Percentiles rank a stretch among this genome's conserved stretches.
Conservation (phyloP, 78 protist species). For the Dictyostelium capitatum region DNA sequence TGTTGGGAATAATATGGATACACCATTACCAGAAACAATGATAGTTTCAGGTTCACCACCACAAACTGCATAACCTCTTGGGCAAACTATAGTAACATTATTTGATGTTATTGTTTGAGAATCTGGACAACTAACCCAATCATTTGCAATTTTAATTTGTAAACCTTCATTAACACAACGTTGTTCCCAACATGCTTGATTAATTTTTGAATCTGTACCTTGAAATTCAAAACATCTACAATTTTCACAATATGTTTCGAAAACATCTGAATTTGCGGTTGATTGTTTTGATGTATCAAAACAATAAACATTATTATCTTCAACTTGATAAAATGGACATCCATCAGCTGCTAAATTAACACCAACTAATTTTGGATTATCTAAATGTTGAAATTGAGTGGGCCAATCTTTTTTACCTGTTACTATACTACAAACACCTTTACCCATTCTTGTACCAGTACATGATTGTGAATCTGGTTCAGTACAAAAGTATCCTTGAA, state of each 20-base stretch:
- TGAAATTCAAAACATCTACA: slow-evolving; percentile 30
- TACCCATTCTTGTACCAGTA: slow-evolving; percentile 45
- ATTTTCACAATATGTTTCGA: background rate
- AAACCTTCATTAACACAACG: background rate
- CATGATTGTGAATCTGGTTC: background rate
- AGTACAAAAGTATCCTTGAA: slow-evolving; percentile 15
- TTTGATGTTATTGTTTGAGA: background rate
- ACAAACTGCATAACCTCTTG: slow-evolving; percentile 46
- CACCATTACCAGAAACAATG: background rate
- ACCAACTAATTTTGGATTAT: slow-evolving; percentile 7
- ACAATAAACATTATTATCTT: slow-evolving; percentile 10
- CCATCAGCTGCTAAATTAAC: background rate
- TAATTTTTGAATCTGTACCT: background rate
- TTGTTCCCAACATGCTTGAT: slow-evolving; percentile 62
- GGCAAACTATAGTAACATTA: slow-evolving; percentile 37
- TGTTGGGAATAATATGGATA: background rate
- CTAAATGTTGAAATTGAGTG: slow-evolving; percentile 30
- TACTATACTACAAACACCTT: background rate
- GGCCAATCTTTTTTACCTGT: background rate
- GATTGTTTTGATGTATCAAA: background rate
- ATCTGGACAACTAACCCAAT: slow-evolving; percentile 25
- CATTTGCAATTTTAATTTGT: background rate
- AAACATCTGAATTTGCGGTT: background rate
- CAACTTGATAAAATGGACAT: slow-evolving; percentile 27
- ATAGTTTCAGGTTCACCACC: slow-evolving; percentile 43